Conservation (phyloP, 2,329 filamentous ascomycete species). For the Fusarium sororula region DNA sequence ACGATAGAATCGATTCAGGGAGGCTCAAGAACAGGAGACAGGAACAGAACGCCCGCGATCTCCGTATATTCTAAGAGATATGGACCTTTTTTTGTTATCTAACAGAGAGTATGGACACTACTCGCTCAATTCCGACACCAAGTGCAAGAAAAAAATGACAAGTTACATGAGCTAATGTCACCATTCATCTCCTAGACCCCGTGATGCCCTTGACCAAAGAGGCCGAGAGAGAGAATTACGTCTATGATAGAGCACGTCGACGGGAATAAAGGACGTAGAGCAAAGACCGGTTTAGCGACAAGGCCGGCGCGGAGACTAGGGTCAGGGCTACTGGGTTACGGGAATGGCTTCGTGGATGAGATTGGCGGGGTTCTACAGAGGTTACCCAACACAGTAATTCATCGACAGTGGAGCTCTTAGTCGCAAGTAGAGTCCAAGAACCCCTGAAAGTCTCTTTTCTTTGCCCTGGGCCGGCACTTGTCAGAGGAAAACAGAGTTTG, state of each 20-base stretch:
- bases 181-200: background rate
- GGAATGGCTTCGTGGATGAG: background rate
- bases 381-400: background rate
- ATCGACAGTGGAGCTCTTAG: background rate
- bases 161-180: background rate
- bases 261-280: background rate
- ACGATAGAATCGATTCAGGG: slow-evolving; percentile 7
- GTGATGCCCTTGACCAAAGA: background rate
- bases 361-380: background rate
- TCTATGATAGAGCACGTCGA: background rate
- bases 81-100: background rate
- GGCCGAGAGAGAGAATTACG: background rate
- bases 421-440: background rate
- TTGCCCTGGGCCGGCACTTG: background rate
- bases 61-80: background rate
- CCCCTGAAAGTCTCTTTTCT: background rate
- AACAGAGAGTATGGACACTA: background rate
- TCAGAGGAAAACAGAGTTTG: slow-evolving; percentile 12
- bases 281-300: background rate
- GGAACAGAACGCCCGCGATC: background rate
- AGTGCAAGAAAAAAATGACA: background rate
- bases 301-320: background rate
- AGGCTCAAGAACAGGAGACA: background rate
- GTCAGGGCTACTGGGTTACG: background rate
- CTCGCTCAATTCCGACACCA: background rate